Evolutionary conservation across 495 filamentous ascomycete species (phyloP).

Genomic region (Pseudoneurospora amorphoporcata): DNA sequence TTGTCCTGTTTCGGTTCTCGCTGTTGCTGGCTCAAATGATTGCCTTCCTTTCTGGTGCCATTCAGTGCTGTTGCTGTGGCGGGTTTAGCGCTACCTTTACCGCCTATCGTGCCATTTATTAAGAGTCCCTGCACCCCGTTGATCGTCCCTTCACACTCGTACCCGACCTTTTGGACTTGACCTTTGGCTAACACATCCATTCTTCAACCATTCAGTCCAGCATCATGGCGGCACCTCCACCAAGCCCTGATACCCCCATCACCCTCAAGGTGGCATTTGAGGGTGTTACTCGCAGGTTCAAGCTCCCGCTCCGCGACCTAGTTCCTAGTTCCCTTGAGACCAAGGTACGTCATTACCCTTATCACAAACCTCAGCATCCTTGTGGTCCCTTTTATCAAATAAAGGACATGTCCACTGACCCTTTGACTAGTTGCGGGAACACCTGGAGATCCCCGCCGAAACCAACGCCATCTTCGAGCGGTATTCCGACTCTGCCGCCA

Average conservation of each 20-base stretch:
- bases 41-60: not conserved
- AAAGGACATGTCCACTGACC: slow-evolving; percentile 12
- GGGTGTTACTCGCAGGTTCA: slow-evolving; percentile 68
- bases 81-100: not conserved
- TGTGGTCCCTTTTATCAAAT: not conserved
- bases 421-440: slow-evolving; percentile 55
- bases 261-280: slow-evolving; percentile 76
- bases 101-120: not conserved
- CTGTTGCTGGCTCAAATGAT: not conserved
- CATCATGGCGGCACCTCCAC: not conserved
- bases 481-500: slow-evolving; percentile 85
- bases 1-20: not conserved
- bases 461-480: slow-evolving; percentile 74
- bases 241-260: slow-evolving; percentile 56
- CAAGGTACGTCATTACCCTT: slow-evolving; percentile 57
- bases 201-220: slow-evolving; percentile 2
- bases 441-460: slow-evolving; percentile 60
- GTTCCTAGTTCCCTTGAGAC: slow-evolving; percentile 61
- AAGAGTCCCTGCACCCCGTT: slow-evolving; percentile 1
- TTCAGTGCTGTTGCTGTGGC: not conserved
- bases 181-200: not conserved
- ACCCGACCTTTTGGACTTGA: not conserved
- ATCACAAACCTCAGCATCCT: not conserved
- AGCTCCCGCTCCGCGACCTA: slow-evolving; percentile 82
- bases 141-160: not conserved